phyloP scores from a whole-genome alignment of 1,284 basidiomycete genomes.

The Cronartium quercuum region DNA sequence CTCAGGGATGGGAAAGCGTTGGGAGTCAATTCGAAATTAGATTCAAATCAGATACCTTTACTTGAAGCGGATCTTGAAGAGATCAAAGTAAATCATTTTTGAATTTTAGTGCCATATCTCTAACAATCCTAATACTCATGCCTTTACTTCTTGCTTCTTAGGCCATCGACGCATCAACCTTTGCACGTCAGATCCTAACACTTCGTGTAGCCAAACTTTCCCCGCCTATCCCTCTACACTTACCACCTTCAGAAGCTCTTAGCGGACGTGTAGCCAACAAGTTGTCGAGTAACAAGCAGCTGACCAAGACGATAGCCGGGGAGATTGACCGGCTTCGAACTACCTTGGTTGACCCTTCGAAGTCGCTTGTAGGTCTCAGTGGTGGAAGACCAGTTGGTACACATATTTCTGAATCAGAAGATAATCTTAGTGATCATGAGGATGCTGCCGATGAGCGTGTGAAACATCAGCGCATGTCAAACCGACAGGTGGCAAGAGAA shows the following conservation, averaged over 20 bases:
- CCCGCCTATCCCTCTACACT: not conserved
- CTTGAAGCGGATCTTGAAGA: conserved; percentile 15
- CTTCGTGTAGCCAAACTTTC: not conserved
- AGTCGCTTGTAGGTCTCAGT: not conserved
- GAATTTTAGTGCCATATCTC: not conserved
- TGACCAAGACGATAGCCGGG: not conserved
- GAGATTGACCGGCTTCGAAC: not conserved
- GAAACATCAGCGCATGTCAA: too few relatives aligned
- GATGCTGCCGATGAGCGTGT: too few relatives aligned
- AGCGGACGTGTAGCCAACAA: not conserved
- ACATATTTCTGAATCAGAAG: too few relatives aligned
- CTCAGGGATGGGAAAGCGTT: not conserved
- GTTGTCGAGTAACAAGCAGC: not conserved
- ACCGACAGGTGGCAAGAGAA: too few relatives aligned
- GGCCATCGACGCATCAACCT: not conserved
- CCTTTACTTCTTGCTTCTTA: not conserved
- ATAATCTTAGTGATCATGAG: too few relatives aligned
- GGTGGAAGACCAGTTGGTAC: too few relatives aligned
- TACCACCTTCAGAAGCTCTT: not conserved
- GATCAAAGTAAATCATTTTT: conserved; percentile 1
- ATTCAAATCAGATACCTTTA: not conserved
- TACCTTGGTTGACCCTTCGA: not conserved
- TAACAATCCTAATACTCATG: not conserved
- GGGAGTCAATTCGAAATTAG: not conserved
- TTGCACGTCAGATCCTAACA: not conserved